Conservation (phyloP, 202 grass and related monocot genomes). For the Panicum hallii region DNA sequence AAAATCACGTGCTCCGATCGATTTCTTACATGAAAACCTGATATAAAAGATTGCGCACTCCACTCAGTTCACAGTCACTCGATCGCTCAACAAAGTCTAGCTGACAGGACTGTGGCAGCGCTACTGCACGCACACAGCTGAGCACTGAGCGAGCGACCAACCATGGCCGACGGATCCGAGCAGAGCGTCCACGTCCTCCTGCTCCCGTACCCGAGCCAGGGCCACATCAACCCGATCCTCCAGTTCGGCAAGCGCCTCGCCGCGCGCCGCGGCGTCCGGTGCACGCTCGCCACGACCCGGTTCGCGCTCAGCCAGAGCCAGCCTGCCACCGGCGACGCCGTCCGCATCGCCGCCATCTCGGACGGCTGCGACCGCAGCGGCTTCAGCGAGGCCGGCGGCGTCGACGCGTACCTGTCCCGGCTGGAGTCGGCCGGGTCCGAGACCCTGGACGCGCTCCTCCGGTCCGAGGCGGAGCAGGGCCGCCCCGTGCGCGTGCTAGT, state of each 20-base stretch:
- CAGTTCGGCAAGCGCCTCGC: slow-evolving; percentile 74
- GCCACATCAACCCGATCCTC: slow-evolving; percentile 83
- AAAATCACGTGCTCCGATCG: background rate
- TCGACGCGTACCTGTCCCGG: slow-evolving; percentile 41
- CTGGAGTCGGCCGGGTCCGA: slow-evolving; percentile 53
- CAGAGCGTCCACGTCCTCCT: slow-evolving; percentile 49
- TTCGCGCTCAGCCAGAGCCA: slow-evolving; percentile 42
- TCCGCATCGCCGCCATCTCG: slow-evolving; percentile 60
- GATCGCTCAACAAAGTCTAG: background rate
- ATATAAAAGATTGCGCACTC: background rate
- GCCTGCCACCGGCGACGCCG: slow-evolving; percentile 3
- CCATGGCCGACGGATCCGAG: slow-evolving; percentile 17
- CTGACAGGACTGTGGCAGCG: background rate
- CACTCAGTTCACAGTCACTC: background rate
- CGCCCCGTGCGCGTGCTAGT: slow-evolving; percentile 54
- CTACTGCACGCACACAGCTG: background rate
- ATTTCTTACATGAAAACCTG: background rate
- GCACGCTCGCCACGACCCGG: slow-evolving; percentile 59
- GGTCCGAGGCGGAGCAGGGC: slow-evolving; percentile 27
- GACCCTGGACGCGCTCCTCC: slow-evolving; percentile 56
- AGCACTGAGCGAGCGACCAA: background rate
- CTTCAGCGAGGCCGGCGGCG: slow-evolving; percentile 26
- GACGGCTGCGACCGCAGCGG: slow-evolving; percentile 63
- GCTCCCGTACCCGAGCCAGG: slow-evolving; percentile 75
- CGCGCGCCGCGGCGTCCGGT: slow-evolving; percentile 33